Evolutionary conservation across 2,329 filamentous ascomycete genomes (phyloP).

Genomic region (Xylariaceae sp.): DNA sequence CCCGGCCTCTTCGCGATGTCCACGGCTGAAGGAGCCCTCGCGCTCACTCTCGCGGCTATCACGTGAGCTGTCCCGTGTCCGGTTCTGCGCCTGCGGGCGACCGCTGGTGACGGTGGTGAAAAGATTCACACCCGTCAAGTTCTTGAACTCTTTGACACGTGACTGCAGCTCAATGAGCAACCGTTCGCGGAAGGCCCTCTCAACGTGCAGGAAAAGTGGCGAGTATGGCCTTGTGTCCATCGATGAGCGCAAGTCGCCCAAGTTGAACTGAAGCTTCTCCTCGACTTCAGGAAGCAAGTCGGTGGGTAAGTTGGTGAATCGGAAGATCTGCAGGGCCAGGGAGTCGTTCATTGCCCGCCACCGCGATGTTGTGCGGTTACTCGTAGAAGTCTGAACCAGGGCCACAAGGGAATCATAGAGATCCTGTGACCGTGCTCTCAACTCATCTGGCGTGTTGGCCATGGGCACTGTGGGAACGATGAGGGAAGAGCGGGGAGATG

Average conservation of each 20-base stretch:
- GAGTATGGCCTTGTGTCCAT: slow-evolving; percentile 30
- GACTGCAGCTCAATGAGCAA: slow-evolving; percentile 45
- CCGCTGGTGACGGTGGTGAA: slow-evolving; percentile 53
- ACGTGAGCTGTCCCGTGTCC: slow-evolving; percentile 32
- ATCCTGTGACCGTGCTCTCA: slow-evolving; percentile 40
- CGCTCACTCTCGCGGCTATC: slow-evolving; percentile 27
- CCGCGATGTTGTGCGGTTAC: slow-evolving; percentile 39
- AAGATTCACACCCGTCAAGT: slow-evolving; percentile 47
- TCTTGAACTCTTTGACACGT: slow-evolving; percentile 49
- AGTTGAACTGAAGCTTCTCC: slow-evolving; percentile 41
- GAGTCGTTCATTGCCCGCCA: slow-evolving; percentile 51
- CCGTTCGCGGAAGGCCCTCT: slow-evolving; percentile 45
- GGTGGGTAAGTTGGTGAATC: slow-evolving; percentile 47
- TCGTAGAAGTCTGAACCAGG: slow-evolving; percentile 48
- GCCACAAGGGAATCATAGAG: slow-evolving; percentile 51
- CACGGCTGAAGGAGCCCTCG: slow-evolving; percentile 34
- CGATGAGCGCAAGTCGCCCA: slow-evolving; percentile 33
- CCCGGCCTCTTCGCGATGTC: slow-evolving; percentile 47
- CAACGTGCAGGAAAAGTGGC: slow-evolving; percentile 44
- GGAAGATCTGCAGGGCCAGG: slow-evolving; percentile 54
- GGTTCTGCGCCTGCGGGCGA: slow-evolving; percentile 38
- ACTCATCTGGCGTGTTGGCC: slow-evolving; percentile 36
- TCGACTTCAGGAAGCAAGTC: slow-evolving; percentile 46
- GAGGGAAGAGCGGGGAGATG: slow-evolving; percentile 47
- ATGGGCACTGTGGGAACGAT: slow-evolving; percentile 37